Base-by-base conservation (phyloP, 495 filamentous ascomycete species). In the Podospora conica region DNA sequence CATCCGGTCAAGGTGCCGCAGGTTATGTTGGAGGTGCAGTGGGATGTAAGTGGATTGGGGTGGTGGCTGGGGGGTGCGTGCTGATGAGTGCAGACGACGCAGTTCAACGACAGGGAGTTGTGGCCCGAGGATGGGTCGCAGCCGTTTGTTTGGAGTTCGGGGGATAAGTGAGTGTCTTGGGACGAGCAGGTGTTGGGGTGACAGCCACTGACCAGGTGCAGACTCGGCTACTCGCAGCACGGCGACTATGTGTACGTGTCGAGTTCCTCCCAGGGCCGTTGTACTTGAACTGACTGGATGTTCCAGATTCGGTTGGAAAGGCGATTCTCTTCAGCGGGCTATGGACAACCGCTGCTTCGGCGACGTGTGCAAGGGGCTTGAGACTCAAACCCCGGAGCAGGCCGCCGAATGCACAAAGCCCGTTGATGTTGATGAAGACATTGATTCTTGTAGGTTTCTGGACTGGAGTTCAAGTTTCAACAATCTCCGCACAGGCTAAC, bases 111-210 rank as follows among this genome's bases (percentile, higher is more conserved):
- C 65, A 68, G 65, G 18, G 72, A 73, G 23, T 55, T 78, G 48
- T 80, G 63, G 63, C 63, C 63, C 12, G 63, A 58, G 63, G 63
- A 64, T 54, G 58, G 58, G 63, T 9, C 11, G n/a, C 63, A 68
- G 66, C 79, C 79, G 23, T 81, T 81, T 70, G 75, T 78, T 53
- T 81, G 79, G 78, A 76, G 72, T 33, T 79, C 78, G 25, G 74
- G 74, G 20, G 72, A 80, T 54, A 70, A 71, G 76, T 78, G 15
- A 33, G 62, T 54, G 0, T 10, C 40, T 55, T 20, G 1, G 0
- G 12, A 8, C 8, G 0, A 20, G 1, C 8, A 0, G 27, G 11
- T 21, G 8, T 10, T 8, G 29, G 21, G 15, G 48, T 9, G 8
- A 6, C 1, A 3, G 24, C 10, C 28, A 10, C 60, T 63, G 40